Base-by-base conservation (phyloP, 768 basidiomycete species). In the Cystofilobasidium bisporidii region DNA sequence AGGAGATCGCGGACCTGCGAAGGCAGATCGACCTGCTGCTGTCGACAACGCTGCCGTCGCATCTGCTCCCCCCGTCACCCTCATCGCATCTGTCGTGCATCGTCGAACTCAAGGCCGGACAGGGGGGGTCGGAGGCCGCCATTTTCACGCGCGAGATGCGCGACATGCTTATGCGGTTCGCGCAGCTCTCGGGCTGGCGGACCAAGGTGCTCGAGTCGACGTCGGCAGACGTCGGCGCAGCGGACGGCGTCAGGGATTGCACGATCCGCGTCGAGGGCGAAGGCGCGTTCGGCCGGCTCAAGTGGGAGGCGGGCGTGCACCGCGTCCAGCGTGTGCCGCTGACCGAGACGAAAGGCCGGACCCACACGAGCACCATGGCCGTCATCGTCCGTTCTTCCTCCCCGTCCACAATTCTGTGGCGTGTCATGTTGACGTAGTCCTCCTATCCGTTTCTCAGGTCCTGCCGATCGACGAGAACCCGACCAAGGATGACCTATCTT, bases 221-320 rank as follows among this genome's bases (percentile, higher is more conserved):
- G 22, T 3, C 4, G 32, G 71, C 17, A 2, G 30, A 32, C 14
- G 28, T 68, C 17, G 71, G 71, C 5, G 71, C 72, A 40, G 69
- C 72, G 3, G 69, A 71, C 22, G 75, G 76, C 8, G 40, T 74
- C n/a, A 73, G 73, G 70, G 79, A 77, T 78, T 76, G 74, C 30
- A 85, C 48, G 24, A 76, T 91, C 12, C 90, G 93, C 73, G 79
- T 93, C 17, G 85, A 86, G 69, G 89, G 90, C 0, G 78, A 82
- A 1, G 86, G 87, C 0, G 85, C 84, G 14, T 97, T 88, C 72
- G 92, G 92, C 67, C 77, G 80, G 0, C 75, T 98, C 63, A 79
- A 86, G 43, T 92, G 87, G 85, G 96, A 99, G 77, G 91, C 88
- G 68, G 96, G 96, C 2, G 91, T 99, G 0, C 96, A 98, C 78